Evolutionary conservation across 345 rosid genomes (phyloP).

Genomic region (Eucalyptus caleyi): DNA sequence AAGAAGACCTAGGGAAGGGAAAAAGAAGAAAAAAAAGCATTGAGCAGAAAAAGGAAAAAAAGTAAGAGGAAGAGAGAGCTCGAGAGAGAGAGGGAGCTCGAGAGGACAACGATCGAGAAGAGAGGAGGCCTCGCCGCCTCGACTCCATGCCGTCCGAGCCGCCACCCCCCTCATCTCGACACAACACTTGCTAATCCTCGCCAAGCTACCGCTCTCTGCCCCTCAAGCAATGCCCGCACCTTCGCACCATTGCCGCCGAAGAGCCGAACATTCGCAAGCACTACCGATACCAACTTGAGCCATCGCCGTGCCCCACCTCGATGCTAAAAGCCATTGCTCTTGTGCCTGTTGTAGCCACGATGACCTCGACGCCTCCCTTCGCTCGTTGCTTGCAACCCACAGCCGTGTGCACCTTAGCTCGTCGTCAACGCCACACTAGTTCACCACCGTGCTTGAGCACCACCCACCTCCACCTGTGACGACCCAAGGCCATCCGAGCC

Average conservation of each 20-base stretch:
- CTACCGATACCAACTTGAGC: rapidly evolving
- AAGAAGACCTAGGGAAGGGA: no score
- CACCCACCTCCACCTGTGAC: rapidly evolving
- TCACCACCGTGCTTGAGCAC: rapidly evolving
- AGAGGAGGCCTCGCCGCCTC: no score
- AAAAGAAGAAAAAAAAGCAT: no score
- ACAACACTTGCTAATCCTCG: rapidly evolving
- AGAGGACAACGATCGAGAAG: no score
- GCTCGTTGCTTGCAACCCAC: rapidly evolving
- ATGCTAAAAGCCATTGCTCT: no score
- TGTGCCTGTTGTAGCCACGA: rapidly evolving
- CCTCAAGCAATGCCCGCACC: rapidly evolving
- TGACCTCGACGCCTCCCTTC: no score
- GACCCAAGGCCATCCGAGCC: no score
- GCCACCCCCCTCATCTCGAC: rapidly evolving
- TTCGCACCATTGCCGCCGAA: rapidly evolving
- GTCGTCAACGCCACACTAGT: rapidly evolving
- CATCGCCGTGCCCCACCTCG: rapidly evolving
- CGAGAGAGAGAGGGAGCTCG: no score
- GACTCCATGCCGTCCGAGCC: no score
- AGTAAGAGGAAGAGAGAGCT: no score
- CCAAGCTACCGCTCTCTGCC: no score
- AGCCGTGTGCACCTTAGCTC: rapidly evolving
- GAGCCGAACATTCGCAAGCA: rapidly evolving
- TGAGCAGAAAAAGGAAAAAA: no score